These are phyloP conservation scores for Alternaria solani DNA, from an alignment of 2,329 filamentous ascomycete genomes.

Conservation along the genomic window DNA sequence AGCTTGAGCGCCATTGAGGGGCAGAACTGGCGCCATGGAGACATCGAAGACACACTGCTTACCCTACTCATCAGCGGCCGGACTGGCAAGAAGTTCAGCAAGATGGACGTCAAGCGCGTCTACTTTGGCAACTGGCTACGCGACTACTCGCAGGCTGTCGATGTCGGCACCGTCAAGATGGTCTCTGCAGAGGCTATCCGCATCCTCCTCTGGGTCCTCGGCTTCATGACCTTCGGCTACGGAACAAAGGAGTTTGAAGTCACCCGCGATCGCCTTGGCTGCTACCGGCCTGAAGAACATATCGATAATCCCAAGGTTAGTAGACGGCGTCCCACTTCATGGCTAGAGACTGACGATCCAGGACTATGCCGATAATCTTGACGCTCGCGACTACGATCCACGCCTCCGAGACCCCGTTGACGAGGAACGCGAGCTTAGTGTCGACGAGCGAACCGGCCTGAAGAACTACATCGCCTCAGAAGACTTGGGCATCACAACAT, in stretches of 20 bases:
- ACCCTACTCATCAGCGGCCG: constrained; percentile 71
- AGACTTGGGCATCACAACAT: constrained; percentile 78
- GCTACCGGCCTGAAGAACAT: constrained; percentile 76
- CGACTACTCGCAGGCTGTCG: constrained; percentile 93
- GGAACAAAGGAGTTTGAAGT: constrained; percentile 87
- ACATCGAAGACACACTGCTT: constrained; percentile 91
- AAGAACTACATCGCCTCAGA: constrained; percentile 98
- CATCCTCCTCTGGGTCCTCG: constrained; percentile 85
- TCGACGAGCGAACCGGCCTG: constrained; percentile 72
- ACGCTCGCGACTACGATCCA: constrained; percentile 82
- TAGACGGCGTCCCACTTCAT: neutral
- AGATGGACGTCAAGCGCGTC: constrained; percentile 85
- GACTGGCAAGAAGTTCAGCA: constrained; percentile 82
- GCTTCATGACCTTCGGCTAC: constrained; percentile 88
- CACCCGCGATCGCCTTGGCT: constrained; percentile 78
- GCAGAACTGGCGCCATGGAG: constrained; percentile 73
- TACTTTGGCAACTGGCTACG: constrained; percentile 97
- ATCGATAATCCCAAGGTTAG: constrained; percentile 74
- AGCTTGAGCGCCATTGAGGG: constrained; percentile 82
- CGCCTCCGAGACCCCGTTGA: constrained; percentile 84
- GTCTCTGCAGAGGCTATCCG: constrained; percentile 92
- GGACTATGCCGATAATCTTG: constrained; percentile 87
- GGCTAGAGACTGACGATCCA: constrained; percentile 19
- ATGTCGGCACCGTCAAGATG: constrained; percentile 89
- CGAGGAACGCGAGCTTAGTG: constrained; percentile 76